These are phyloP conservation scores for Linum tenue DNA, from an alignment of 345 rosid species.

Conservation along the genomic window DNA sequence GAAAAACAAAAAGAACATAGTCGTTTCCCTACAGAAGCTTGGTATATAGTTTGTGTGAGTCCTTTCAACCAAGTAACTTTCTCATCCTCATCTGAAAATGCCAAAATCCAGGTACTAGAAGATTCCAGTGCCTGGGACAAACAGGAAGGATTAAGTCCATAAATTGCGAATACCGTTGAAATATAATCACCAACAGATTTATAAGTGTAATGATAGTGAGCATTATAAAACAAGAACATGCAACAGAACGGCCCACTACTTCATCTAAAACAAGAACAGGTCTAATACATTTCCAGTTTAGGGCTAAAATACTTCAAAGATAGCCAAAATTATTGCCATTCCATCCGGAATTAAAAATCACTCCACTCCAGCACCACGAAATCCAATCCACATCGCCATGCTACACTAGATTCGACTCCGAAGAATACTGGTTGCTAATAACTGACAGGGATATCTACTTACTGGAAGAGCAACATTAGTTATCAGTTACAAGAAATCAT, in stretches of 20 bases:
- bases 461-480: background rate
- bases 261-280: too few species aligned
- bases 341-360: background rate
- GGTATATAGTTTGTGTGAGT: slow-evolving; percentile 83
- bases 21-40: slow-evolving; percentile 68
- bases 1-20: slow-evolving; percentile 8
- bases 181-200: background rate
- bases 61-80: slow-evolving; percentile 77
- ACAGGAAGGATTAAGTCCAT: background rate
- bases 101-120: slow-evolving; percentile 86
- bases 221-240: background rate
- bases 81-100: slow-evolving; percentile 59
- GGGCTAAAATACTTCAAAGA: background rate
- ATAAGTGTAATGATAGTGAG: background rate
- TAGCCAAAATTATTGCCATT: background rate
- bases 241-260: background rate
- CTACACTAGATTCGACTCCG: background rate
- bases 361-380: background rate
- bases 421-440: background rate
- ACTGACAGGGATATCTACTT: background rate
- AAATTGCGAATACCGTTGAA: background rate
- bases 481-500: too few species aligned
- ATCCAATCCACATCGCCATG: too few species aligned
- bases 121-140: slow-evolving; percentile 74
- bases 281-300: too few species aligned